Evolutionary conservation across 106 monocot species (phyloP), one percentile per base, ranked within the genome.

Genomic region (Dioscorea alata): DNA sequence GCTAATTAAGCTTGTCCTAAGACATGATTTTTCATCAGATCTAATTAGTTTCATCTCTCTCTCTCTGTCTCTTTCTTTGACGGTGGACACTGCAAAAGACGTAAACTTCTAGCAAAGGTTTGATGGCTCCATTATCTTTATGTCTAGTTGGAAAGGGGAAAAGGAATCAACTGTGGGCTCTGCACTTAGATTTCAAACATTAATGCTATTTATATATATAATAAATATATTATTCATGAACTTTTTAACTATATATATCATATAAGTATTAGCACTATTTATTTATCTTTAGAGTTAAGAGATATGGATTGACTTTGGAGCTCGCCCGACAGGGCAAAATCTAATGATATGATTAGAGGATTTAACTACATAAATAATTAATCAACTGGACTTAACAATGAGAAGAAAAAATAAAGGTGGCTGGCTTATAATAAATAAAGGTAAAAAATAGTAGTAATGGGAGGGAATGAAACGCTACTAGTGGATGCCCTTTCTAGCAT

Each of bases 211-310:
- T 18, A 56, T 16, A 18, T 53, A 56, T 56, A 19, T 18, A 28
- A 28, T 28, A 28, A 28, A 28, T 28, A 28, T 28, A 28, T 28
- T 28, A 3, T 28, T 28, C 28, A 28, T 28, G 28, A 28, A 28
- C 28, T 28, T 28, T 28, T 28, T 28, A 28, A 28, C 28, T 1
- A 28, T 8, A 54, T 54, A 54, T 54, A 12, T 51, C 1, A 2
- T 52, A 28, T 63, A 82, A 63, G 69, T 74, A 28, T 28, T 28
- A 28, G 28, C 28, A 28, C 2, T 28, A 28, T 28, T 28, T 28
- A 28, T 28, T 28, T 28, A 28, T 28, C 28, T 28, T 28, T 28
- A 28, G 28, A 28, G 28, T 28, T 28, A 28, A 19, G 19, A 56
- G 54, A 56, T 56, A 56, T 56, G 54, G n/a, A 56, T 56, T 56